phyloP scores from a whole-genome alignment of 352 stramenopile species.

The Phytophthora ohioensis region DNA sequence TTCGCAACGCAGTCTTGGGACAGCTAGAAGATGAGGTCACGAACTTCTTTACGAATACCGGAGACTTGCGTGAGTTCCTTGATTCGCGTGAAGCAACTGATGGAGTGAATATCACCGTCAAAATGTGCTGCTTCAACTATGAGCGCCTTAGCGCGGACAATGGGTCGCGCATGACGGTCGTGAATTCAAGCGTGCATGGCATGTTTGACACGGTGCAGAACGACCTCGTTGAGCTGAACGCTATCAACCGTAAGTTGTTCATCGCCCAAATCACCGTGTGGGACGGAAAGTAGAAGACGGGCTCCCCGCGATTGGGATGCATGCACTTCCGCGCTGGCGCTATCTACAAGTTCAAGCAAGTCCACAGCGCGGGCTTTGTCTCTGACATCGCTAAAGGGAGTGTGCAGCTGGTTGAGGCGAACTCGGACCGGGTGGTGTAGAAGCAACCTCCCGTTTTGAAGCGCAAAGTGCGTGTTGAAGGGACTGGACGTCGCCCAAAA shows the following conservation, averaged over 20 bases:
- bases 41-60: background rate
- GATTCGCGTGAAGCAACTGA: background rate
- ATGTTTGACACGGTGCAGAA: background rate
- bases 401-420: background rate
- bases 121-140: background rate
- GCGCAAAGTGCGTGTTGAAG: background rate
- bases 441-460: background rate
- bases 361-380: background rate
- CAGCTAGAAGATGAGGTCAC: background rate
- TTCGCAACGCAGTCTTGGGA: background rate
- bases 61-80: background rate
- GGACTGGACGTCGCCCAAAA: background rate
- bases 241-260: background rate
- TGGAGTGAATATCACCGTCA: background rate
- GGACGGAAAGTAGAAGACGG: background rate
- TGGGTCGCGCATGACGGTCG: background rate
- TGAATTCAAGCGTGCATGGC: background rate
- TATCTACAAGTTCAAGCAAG: conserved; percentile 1
- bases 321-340: background rate
- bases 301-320: background rate
- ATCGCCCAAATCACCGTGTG: background rate
- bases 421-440: background rate
- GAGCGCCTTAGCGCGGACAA: background rate
- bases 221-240: background rate
- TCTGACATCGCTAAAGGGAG: background rate